Base-by-base conservation (phyloP, 2,329 filamentous ascomycete genomes). In the Diaporthe citrichinensis region DNA sequence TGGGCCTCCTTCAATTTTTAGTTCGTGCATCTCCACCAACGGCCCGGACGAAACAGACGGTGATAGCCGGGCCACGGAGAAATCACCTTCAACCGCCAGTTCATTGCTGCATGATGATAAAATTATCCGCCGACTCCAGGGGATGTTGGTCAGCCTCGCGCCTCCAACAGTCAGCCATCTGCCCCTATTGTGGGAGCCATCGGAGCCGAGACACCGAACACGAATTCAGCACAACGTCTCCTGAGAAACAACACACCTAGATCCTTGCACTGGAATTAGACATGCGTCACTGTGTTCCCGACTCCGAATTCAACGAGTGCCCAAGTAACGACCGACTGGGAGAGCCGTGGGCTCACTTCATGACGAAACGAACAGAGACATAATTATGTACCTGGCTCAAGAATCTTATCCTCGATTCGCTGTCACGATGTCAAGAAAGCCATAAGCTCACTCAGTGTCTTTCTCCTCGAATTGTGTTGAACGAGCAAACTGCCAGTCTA, bases 1-100 rank as follows among this genome's bases (percentile, higher is more conserved):
- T 53, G 44, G 7, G 46, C 14, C 62, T 51, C 31, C 44, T 53
- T 53, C 31, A 20, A 68, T 53, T 68, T 68, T 53, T 28, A 15
- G 62, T 12, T 25, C 25, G 44, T 67, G 4, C 31, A 67, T 36
- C 28, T 51, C 62, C 62, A 67, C 62, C 62, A 67, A 51, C 44
- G 44, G 44, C 44, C 31, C 62, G 62, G 62, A 25, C 62, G 62
- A 68, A 53, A 53, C 62, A 28, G 39, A 39, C 62, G 62, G 62
- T 25, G 44, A 68, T 53, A 6, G 46, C 46, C 46, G 31, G 46
- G 62, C 62, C 62, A 68, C 46, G 62, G 62, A 68, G 31, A 68
- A 68, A 28, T 68, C 31, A 25, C 23, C 23, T 53, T 3, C 62
- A 28, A 46, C 62, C 62, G 44, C 46, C 44, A 53, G 4, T 20